Percentiles rank a stretch among this genome's conserved stretches.
phyloP scores from a whole-genome alignment of 371 early-diverging fungal genomes.

The Fennellomyces sp. region DNA sequence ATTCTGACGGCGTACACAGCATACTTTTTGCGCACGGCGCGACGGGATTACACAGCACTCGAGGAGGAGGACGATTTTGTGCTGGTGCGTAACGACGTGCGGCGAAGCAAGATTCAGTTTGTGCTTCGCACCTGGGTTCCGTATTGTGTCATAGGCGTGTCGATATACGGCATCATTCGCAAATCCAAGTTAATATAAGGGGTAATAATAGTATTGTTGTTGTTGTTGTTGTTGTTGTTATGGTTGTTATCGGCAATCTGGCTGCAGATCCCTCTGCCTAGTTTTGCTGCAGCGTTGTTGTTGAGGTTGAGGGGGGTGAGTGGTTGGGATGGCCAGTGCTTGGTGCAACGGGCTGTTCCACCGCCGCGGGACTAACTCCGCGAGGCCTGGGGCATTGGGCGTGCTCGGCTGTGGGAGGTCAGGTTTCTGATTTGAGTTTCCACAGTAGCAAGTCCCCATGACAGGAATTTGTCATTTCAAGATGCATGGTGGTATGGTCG shows the following conservation, averaged over 20 bases:
- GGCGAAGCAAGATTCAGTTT: slow-evolving; percentile 10
- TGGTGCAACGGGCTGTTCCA: neutral
- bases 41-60: slow-evolving; percentile 12
- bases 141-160: slow-evolving; percentile 8
- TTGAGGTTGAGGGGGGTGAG: neutral
- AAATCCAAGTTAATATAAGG: neutral
- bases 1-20: slow-evolving; percentile 17
- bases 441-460: neutral
- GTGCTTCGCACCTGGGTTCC: neutral
- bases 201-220: neutral
- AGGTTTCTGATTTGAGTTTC: slow-evolving; percentile 14
- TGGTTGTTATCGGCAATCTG: neutral
- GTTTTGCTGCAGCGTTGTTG: neutral
- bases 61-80: slow-evolving; percentile 11
- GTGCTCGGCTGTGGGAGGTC: slow-evolving; percentile 1
- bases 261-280: neutral
- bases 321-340: neutral
- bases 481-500: neutral
- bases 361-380: neutral
- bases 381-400: neutral
- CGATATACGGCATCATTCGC: slow-evolving; percentile 3
- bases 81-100: slow-evolving; percentile 22
- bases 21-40: slow-evolving; percentile 6
- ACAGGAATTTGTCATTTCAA: slow-evolving; percentile 7
- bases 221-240: neutral